A percentile compares a stretch with the other conserved stretches of the same genome.
These are phyloP conservation scores for Cutaneotrichosporon sp. DNA, from an alignment of 1,284 basidiomycete species.

Conservation along the genomic window DNA sequence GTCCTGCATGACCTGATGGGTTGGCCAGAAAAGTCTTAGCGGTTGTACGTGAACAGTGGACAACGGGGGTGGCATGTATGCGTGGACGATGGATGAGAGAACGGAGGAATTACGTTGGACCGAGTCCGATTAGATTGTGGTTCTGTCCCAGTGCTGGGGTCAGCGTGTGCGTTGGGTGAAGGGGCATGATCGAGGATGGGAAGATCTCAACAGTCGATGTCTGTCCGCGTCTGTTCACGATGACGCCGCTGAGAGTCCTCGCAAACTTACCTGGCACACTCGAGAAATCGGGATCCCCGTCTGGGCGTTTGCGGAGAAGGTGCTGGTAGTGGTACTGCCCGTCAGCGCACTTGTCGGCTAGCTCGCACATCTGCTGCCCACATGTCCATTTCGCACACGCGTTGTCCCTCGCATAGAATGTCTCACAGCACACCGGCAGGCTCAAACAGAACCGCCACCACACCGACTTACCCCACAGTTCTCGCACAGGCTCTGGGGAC, in stretches of 20 bases:
- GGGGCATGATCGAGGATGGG: too few relatives aligned
- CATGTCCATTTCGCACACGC: too few relatives aligned
- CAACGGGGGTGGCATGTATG: neutral
- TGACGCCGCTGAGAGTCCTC: too few relatives aligned
- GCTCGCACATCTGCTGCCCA: too few relatives aligned
- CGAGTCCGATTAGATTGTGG: constrained; percentile 6
- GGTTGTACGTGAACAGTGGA: neutral
- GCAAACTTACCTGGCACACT: constrained; percentile 3
- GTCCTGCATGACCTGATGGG: too few relatives aligned
- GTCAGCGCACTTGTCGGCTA: neutral
- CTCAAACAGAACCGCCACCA: too few relatives aligned
- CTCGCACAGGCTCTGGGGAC: constrained; percentile 33
- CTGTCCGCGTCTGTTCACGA: too few relatives aligned
- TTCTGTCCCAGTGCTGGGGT: constrained; percentile 3
- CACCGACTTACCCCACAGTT: constrained; percentile 35
- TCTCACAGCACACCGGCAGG: too few relatives aligned
- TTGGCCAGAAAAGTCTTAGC: neutral
- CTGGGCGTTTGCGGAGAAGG: constrained; percentile 4
- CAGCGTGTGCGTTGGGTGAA: neutral
- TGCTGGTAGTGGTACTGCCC: constrained; percentile 11
- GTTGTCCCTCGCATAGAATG: too few relatives aligned
- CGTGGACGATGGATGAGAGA: too few relatives aligned
- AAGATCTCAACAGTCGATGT: too few relatives aligned
- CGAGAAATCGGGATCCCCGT: constrained; percentile 13
- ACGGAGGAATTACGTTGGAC: neutral